Percentiles rank a stretch among this genome's conserved stretches.
phyloP scores from a whole-genome alignment of 2,329 filamentous ascomycete genomes.

The Xylaria arbuscula region DNA sequence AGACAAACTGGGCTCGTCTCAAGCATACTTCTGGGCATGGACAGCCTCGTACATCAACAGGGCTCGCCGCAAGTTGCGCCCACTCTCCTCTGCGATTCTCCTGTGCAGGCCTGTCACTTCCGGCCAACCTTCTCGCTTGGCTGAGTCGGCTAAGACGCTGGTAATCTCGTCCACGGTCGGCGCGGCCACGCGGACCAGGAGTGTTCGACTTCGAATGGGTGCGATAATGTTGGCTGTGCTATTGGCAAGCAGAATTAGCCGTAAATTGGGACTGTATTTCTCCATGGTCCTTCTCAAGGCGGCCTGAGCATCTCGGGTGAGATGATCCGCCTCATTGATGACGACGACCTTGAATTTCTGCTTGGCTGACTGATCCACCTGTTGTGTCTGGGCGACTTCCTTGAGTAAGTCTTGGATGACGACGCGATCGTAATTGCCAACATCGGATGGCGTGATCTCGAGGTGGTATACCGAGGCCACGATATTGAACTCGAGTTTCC shows the following conservation, averaged over 20 bases:
- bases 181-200: conserved; percentile 91
- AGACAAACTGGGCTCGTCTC: conserved; percentile 2
- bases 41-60: conserved; percentile 97
- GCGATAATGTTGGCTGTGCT: conserved; percentile 99
- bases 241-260: conserved; percentile 92
- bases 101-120: conserved; percentile 78
- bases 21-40: conserved; percentile 90
- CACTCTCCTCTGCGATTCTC: conserved; percentile 89
- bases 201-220: conserved; percentile 91
- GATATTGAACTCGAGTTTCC: conserved; percentile 99
- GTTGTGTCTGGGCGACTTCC: conserved; percentile 97
- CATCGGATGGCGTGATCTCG: conserved; percentile 97
- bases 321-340: conserved; percentile 97
- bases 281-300: conserved; percentile 97
- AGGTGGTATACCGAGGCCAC: conserved; percentile 97
- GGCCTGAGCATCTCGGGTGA: conserved; percentile 94
- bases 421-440: conserved; percentile 95
- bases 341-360: conserved; percentile 99
- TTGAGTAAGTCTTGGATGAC: conserved; percentile 96
- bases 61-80: conserved; percentile 87
- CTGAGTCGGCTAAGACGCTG: conserved; percentile 74
- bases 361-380: conserved; percentile 91
- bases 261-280: conserved; percentile 96
- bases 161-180: conserved; percentile 89
- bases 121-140: conserved; percentile 87